A percentile compares a stretch with the other conserved stretches of the same genome.
phyloP scores from a whole-genome alignment of 2,329 filamentous ascomycete species.

The Clonostachys chloroleuca region DNA sequence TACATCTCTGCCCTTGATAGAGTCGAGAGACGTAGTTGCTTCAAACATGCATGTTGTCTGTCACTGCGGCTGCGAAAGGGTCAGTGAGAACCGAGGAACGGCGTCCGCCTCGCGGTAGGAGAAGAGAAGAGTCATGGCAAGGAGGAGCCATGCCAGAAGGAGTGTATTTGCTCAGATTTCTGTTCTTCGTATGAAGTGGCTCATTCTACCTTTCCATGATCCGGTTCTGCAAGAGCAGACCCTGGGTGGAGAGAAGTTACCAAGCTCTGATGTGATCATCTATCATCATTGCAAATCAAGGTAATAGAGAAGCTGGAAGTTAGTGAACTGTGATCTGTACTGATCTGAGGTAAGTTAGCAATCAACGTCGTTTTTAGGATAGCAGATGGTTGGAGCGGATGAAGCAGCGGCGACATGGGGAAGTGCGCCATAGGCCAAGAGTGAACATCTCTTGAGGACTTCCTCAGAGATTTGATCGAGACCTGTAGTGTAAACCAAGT shows the following conservation, averaged over 20 bases:
- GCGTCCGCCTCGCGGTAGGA: neutral
- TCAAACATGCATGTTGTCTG: slow-evolving; percentile 16
- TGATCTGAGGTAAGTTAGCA: too few relatives aligned
- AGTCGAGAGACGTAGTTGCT: slow-evolving; percentile 2
- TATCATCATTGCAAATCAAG: slow-evolving; percentile 1
- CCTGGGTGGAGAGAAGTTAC: neutral
- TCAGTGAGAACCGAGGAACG: neutral
- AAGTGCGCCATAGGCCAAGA: too few relatives aligned
- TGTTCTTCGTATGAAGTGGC: slow-evolving; percentile 31
- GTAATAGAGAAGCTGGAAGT: neutral
- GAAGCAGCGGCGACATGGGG: too few relatives aligned
- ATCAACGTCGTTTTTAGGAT: too few relatives aligned
- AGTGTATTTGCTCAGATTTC: slow-evolving; percentile 40
- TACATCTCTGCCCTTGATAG: neutral
- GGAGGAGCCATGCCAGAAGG: slow-evolving; percentile 4
- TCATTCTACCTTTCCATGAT: neutral
- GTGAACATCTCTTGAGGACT: too few relatives aligned
- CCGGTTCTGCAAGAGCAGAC: neutral
- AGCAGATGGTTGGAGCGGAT: too few relatives aligned
- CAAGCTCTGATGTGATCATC: slow-evolving; percentile 1
- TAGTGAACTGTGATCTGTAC: too few relatives aligned
- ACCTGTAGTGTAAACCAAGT: too few relatives aligned
- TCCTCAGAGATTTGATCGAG: too few relatives aligned
- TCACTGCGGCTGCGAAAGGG: slow-evolving; percentile 25
- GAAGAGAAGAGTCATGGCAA: neutral